Evolutionary conservation across 495 filamentous ascomycete genomes (phyloP).

Genomic region (Immersiella caudata): DNA sequence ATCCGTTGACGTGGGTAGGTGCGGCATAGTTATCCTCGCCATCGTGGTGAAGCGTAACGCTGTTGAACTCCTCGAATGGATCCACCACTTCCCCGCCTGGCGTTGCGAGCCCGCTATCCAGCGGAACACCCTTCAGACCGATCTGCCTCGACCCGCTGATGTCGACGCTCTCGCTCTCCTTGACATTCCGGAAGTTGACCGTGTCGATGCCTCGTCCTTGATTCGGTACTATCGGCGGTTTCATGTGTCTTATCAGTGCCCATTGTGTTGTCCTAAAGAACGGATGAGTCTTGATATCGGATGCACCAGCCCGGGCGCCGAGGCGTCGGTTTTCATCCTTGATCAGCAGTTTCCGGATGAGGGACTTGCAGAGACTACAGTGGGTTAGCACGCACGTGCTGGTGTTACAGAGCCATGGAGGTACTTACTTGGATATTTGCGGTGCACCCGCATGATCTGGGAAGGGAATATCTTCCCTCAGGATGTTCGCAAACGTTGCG

Average conservation of each 20-base stretch:
- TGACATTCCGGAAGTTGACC: conserved; percentile 95
- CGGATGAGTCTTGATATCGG: conserved; percentile 93
- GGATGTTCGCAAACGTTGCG: conserved; percentile 95
- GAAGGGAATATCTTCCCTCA: conserved; percentile 92
- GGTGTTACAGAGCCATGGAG: background rate
- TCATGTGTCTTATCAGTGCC: conserved; percentile 96
- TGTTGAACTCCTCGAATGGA: conserved; percentile 99
- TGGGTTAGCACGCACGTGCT: background rate
- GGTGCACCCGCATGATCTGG: conserved; percentile 84
- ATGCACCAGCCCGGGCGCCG: conserved; percentile 91
- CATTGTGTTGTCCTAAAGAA: conserved; percentile 97
- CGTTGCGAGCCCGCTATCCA: conserved; percentile 83
- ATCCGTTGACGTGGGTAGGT: conserved; percentile 25
- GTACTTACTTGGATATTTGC: conserved; percentile 83
- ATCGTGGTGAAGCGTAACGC: conserved; percentile 95
- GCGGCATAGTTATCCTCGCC: conserved; percentile 64
- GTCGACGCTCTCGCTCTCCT: conserved; percentile 94
- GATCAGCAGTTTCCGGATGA: conserved; percentile 95
- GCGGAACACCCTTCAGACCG: conserved; percentile 71
- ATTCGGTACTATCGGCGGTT: conserved; percentile 96
- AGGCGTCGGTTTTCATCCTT: conserved; percentile 97
- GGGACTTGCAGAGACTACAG: conserved; percentile 84
- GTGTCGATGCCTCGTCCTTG: conserved; percentile 92
- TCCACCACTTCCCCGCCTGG: conserved; percentile 81
- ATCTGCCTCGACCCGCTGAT: conserved; percentile 66